These are phyloP conservation scores for Leptographium flavum DNA, from an alignment of 2,329 filamentous ascomycete genomes.

Conservation along the genomic window DNA sequence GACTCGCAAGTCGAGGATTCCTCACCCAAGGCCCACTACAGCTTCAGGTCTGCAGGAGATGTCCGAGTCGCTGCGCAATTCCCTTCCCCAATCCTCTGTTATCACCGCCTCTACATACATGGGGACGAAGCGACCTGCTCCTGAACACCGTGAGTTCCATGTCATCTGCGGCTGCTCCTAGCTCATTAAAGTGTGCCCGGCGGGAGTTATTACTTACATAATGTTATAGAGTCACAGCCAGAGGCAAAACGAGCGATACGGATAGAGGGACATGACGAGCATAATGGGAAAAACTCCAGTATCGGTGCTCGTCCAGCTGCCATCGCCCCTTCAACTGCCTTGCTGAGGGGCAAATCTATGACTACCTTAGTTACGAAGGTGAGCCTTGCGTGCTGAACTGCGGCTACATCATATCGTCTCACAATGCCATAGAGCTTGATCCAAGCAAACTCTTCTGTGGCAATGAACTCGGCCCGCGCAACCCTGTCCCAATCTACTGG, in stretches of 20 bases:
- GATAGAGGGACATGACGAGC: slow-evolving; percentile 39
- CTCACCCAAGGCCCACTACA: slow-evolving; percentile 7
- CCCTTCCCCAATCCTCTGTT: slow-evolving; percentile 20
- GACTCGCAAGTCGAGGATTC: slow-evolving; percentile 11
- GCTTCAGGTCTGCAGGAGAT: slow-evolving; percentile 33
- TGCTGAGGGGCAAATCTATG: background rate
- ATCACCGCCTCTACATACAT: slow-evolving; percentile 22
- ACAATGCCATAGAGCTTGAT: background rate
- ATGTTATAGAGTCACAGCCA: slow-evolving; percentile 31
- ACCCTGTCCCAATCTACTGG: slow-evolving; percentile 25
- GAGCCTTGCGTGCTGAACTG: background rate
- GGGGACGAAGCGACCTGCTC: slow-evolving; percentile 32
- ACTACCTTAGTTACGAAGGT: background rate
- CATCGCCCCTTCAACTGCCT: background rate
- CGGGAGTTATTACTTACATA: background rate
- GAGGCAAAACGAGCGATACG: slow-evolving; percentile 48
- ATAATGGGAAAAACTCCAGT: slow-evolving; percentile 16
- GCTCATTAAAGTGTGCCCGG: background rate
- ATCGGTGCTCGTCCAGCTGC: background rate
- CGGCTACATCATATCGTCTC: background rate
- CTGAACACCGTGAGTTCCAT: slow-evolving; percentile 15
- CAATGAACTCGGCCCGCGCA: background rate
- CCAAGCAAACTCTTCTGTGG: background rate
- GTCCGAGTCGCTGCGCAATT: slow-evolving; percentile 46
- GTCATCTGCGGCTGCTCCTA: too few species aligned